Evolutionary conservation across 441 rosid genomes (phyloP), one percentile per base, ranked within the genome.

Genomic region (Corymbia citriodora): DNA sequence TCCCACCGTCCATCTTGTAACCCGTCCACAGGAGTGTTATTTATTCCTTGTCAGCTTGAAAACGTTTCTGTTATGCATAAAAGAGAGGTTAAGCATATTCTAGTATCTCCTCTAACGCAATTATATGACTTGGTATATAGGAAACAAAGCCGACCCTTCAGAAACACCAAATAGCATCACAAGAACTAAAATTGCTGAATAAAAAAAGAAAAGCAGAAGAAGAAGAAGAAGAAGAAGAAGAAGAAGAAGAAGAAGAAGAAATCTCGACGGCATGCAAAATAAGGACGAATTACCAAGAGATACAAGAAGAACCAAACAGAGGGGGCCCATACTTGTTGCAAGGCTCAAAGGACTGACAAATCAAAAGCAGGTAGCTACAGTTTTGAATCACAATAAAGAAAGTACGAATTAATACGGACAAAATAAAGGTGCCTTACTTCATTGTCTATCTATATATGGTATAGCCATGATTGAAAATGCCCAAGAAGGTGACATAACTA

Each of bases 301-400:
- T 90, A 97, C 99, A 52, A 98, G 94, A 93, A 98, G 99, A 95
- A 98, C 99, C 96, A 98, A 81, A 92, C 94, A 94, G 92, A 98
- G 94, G 21, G 99, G 99, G 90, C 95, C 97, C 61, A 98, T 98
- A 92, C 97, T 98, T 87, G 99, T 98, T 87, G 97, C 94, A 83
- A 99, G 99, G 94, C 95, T 96, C 90, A 98, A 99, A 91, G 99
- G 99, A 91, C 99, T 98, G 98, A 96, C 93, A 50, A 79, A 91
- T 91, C 55, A 95, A 87, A 95, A 88, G 65, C 65, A 59, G 29
- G 19, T 59, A 13, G 65, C 25, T 59, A 59, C 65, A 59, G 65
- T 29, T 23, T 59, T 59, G n/a, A 59, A 23, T 29, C 65, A 59
- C 29, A 59, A 59, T 23, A 23, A 23, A 59, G 5, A 59, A 59